Evolutionary conservation across 2,329 filamentous ascomycete genomes (phyloP).

Genomic region (Cladosporium sp.): DNA sequence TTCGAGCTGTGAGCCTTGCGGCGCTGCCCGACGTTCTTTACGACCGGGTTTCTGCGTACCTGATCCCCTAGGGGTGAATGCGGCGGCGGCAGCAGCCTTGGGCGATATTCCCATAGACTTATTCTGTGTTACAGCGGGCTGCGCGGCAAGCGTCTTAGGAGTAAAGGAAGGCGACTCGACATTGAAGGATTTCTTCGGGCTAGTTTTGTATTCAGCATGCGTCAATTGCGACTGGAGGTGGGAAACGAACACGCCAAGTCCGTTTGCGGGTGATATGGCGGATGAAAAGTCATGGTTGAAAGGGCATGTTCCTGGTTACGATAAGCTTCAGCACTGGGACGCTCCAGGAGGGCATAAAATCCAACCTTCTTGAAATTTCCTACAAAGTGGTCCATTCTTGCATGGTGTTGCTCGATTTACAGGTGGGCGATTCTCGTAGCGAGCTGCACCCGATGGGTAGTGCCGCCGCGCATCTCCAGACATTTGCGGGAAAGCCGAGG

Average conservation of each 20-base stretch:
- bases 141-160: constrained; percentile 52
- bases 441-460: constrained; percentile 18
- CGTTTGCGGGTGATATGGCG: constrained; percentile 22
- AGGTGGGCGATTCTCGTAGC: constrained; percentile 29
- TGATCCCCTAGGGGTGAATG: constrained; percentile 67
- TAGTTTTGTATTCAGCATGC: constrained; percentile 10
- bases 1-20: constrained; percentile 22
- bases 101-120: constrained; percentile 80
- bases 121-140: constrained; percentile 34
- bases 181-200: constrained; percentile 70
- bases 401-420: constrained; percentile 24
- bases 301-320: constrained; percentile 27
- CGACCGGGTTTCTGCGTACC: constrained; percentile 22
- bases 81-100: constrained; percentile 81
- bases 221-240: background rate
- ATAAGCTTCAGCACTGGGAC: constrained; percentile 8
- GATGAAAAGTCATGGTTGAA: constrained; percentile 32
- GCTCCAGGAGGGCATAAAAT: background rate
- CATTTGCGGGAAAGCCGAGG: constrained; percentile 22
- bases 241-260: constrained; percentile 23
- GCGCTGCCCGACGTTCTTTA: constrained; percentile 12
- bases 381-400: constrained; percentile 32
- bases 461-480: constrained; percentile 28
- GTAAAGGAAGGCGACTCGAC: constrained; percentile 97
- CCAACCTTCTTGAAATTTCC: constrained; percentile 31